Conservation (phyloP, 805 yeast genomes). For the Starmerella sirachaensis region DNA sequence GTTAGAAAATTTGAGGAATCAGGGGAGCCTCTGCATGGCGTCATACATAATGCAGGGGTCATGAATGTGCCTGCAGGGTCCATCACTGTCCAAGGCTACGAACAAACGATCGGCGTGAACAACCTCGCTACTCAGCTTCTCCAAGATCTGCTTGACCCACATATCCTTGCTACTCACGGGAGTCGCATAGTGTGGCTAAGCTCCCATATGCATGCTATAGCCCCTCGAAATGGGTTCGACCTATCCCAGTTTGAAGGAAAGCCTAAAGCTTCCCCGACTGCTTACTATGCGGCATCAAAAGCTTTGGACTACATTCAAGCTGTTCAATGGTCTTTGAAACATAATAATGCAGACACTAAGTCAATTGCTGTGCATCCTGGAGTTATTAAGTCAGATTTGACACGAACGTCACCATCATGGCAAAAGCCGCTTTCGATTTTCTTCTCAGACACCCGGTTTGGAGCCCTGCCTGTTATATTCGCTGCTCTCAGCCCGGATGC, state of each 20-base stretch:
- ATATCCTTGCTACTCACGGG: conserved; percentile 29
- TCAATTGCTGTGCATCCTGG: conserved; percentile 36
- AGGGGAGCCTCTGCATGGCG: conserved; percentile 17
- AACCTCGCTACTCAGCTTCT: conserved; percentile 37
- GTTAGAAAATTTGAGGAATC: conserved; percentile 11
- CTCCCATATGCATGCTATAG: conserved; percentile 30
- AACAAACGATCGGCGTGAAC: conserved; percentile 38
- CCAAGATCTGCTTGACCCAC: conserved; percentile 29
- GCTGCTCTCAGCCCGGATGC: conserved; percentile 34
- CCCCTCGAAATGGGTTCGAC: conserved; percentile 29
- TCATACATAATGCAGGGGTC: conserved; percentile 24
- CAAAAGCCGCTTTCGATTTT: conserved; percentile 3
- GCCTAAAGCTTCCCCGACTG: no score
- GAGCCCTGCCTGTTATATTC: conserved; percentile 36
- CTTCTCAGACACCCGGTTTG: conserved; percentile 26
- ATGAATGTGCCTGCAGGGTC: conserved; percentile 28
- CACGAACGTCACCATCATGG: conserved; percentile 21
- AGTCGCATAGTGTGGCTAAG: conserved; percentile 38
- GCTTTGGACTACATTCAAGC: conserved; percentile 33
- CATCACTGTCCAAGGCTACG: conserved; percentile 35
- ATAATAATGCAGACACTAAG: conserved; percentile 28
- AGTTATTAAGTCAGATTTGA: conserved; percentile 29
- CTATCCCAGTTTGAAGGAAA: conserved; percentile 30
- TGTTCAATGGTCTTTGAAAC: conserved; percentile 28
- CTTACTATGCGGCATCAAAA: conserved; percentile 35